A percentile compares a stretch with the other conserved stretches of the same genome.
Evolutionary conservation across 2,329 filamentous ascomycete species (phyloP).

Genomic region (Hymenoscyphus fructigenus): DNA sequence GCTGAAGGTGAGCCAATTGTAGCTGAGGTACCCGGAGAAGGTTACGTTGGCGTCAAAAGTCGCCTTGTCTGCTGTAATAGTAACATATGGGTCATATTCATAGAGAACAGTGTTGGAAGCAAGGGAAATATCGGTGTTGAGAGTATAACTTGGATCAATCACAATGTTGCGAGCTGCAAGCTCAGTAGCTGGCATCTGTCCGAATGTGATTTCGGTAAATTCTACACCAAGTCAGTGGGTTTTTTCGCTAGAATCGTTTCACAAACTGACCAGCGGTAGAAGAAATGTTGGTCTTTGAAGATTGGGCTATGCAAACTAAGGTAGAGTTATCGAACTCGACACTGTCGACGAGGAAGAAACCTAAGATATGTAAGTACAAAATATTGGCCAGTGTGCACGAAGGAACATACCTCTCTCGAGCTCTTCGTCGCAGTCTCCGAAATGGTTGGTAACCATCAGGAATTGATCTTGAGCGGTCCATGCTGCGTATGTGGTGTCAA

Average conservation of each 20-base stretch:
- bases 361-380: not conserved
- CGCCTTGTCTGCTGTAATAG: conserved; percentile 39
- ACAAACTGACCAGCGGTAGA: conserved; percentile 38
- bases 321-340: conserved; percentile 33
- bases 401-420: conserved; percentile 42
- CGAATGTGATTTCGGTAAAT: conserved; percentile 31
- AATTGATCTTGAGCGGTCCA: conserved; percentile 34
- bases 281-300: conserved; percentile 37
- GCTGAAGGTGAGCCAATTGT: conserved; percentile 39
- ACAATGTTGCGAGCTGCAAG: conserved; percentile 25
- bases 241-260: not conserved
- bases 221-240: conserved; percentile 15
- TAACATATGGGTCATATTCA: conserved; percentile 36
- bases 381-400: not conserved
- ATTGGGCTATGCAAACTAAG: conserved; percentile 36
- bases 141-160: conserved; percentile 32
- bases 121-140: conserved; percentile 26
- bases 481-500: conserved; percentile 23
- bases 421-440: conserved; percentile 42
- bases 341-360: conserved; percentile 28
- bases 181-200: conserved; percentile 29
- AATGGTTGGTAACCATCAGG: conserved; percentile 44
- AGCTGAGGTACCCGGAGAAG: conserved; percentile 45
- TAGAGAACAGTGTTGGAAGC: conserved; percentile 36
- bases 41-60: conserved; percentile 40